Evolutionary conservation across 1,284 basidiomycete species (phyloP).

Genomic region (Coniophora puteana): DNA sequence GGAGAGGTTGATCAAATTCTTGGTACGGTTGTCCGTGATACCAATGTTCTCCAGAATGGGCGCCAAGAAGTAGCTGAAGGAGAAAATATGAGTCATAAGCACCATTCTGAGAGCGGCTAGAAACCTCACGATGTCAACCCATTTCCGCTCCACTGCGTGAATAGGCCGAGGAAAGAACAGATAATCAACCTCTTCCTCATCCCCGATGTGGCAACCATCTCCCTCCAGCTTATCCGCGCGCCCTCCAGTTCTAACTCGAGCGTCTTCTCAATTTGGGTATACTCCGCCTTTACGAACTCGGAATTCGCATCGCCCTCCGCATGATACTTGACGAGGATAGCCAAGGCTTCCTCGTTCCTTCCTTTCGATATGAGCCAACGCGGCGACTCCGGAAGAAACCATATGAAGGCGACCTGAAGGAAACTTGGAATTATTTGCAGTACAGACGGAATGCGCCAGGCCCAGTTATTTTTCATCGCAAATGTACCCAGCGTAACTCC

Average conservation of each 20-base stretch:
- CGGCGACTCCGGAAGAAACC: conserved; percentile 54
- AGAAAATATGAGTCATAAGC: not conserved
- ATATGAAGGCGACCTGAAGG: conserved; percentile 44
- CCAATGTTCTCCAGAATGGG: conserved; percentile 44
- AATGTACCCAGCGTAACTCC: conserved; percentile 47
- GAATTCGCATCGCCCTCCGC: conserved; percentile 42
- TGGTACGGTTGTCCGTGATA: conserved; percentile 42
- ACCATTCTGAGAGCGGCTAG: not conserved
- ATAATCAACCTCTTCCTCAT: conserved; percentile 48
- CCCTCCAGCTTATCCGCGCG: conserved; percentile 38
- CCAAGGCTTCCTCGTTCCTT: conserved; percentile 41
- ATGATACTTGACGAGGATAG: conserved; percentile 48
- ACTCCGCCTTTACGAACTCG: conserved; percentile 51
- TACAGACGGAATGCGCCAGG: conserved; percentile 54
- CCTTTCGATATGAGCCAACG: conserved; percentile 57
- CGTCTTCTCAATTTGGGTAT: conserved; percentile 51
- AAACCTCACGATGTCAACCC: conserved; percentile 44
- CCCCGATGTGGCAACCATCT: conserved; percentile 40
- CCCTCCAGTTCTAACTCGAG: conserved; percentile 41
- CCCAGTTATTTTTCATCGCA: conserved; percentile 44
- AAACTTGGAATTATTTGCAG: conserved; percentile 49
- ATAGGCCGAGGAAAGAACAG: conserved; percentile 42
- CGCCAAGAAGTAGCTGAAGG: conserved; percentile 41
- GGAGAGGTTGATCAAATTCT: conserved; percentile 53
- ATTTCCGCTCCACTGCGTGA: conserved; percentile 52